These are phyloP conservation scores for Chernovozyma sophiae-reginae DNA, from an alignment of 1,139 yeast species.

Conservation along the genomic window DNA sequence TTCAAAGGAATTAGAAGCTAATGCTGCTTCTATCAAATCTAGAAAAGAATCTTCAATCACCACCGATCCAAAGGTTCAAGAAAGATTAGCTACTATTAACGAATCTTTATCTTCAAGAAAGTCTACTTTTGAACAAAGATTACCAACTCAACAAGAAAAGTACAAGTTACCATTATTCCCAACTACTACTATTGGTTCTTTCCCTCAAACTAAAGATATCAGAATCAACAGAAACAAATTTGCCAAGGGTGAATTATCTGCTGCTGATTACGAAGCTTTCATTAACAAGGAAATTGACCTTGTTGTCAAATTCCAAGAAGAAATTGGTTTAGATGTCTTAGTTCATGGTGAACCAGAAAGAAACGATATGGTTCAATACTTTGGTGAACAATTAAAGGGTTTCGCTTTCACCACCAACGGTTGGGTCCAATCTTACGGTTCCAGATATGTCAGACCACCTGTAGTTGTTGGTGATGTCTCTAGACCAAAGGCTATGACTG, in stretches of 20 bases:
- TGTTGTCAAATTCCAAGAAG: conserved; percentile 98
- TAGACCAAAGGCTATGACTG: conserved; percentile 98
- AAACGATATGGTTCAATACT: conserved; percentile 99
- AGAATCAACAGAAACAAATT: conserved; percentile 98
- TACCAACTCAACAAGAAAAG: conserved; percentile 77
- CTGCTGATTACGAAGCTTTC: conserved; percentile 93
- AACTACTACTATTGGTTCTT: conserved; percentile 99
- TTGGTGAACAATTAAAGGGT: conserved; percentile 98
- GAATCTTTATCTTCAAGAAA: conserved; percentile 81
- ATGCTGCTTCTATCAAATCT: conserved; percentile 80
- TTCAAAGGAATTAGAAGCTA: conserved; percentile 65
- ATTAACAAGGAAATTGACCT: conserved; percentile 94
- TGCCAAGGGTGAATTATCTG: conserved; percentile 91
- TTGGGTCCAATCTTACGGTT: conserved; percentile 99
- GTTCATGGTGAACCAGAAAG: conserved; percentile 99
- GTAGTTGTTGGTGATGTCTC: conserved; percentile 98
- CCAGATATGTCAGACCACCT: conserved; percentile 99
- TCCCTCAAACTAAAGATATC: conserved; percentile 99
- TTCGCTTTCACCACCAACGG: conserved; percentile 98
- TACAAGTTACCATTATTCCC: conserved; percentile 98
- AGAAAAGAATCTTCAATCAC: conserved; percentile 86
- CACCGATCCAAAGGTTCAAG: conserved; percentile 85
- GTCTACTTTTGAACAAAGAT: conserved; percentile 81
- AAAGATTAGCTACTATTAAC: conserved; percentile 78
- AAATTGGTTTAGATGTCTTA: conserved; percentile 93